phyloP scores from a whole-genome alignment of 495 filamentous ascomycete genomes.

The Penicillium egyptiacum region DNA sequence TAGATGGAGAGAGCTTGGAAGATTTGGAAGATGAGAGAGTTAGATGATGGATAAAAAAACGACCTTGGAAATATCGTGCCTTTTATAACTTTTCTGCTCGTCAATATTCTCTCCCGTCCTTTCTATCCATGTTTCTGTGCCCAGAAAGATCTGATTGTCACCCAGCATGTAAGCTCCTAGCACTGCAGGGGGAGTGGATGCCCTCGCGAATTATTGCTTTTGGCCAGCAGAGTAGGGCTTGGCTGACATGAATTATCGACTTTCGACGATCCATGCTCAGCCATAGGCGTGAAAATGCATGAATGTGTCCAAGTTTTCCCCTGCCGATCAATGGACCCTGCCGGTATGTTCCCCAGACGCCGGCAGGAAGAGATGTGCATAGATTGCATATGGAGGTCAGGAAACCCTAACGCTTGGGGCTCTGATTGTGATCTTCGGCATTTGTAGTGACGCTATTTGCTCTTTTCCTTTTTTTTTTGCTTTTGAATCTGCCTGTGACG shows the following conservation, averaged over 20 bases:
- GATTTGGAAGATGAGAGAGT: slow-evolving; percentile 8
- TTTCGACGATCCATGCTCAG: not conserved
- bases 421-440: not conserved
- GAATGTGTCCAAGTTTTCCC: not conserved
- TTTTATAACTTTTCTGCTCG: slow-evolving; percentile 22
- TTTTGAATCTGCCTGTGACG: slow-evolving; percentile 4
- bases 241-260: not conserved
- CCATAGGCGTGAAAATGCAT: not conserved
- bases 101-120: not conserved
- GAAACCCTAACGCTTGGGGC: no score
- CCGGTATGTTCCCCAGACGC: slow-evolving; percentile 1
- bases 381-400: not conserved
- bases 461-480: not conserved
- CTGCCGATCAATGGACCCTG: not conserved
- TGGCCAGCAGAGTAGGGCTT: not conserved
- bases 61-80: not conserved
- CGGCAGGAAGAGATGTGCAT: not conserved
- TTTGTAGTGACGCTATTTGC: not conserved
- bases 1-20: slow-evolving; percentile 3
- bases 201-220: slow-evolving; percentile 10
- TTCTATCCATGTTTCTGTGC: no score
- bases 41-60: slow-evolving; percentile 12
- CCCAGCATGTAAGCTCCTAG: not conserved
- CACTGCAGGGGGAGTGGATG: slow-evolving; percentile 9
- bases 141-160: not conserved